These are phyloP conservation scores for Arthrinium puccinioides DNA, from an alignment of 2,329 filamentous ascomycete genomes.

Conservation along the genomic window DNA sequence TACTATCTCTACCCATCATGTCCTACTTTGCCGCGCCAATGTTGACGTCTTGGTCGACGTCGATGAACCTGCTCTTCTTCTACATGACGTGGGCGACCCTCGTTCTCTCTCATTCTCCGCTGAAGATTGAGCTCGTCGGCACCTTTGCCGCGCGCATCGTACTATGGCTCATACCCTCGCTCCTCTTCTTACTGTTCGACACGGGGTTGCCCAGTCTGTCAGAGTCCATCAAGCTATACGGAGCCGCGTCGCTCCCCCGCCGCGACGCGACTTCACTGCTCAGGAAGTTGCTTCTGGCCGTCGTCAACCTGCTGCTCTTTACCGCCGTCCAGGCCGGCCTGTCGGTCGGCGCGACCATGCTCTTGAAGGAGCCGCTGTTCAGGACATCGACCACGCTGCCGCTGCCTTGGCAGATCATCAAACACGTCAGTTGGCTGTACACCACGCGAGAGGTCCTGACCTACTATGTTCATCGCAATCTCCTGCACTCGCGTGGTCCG, in stretches of 20 bases:
- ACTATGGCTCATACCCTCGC: slow-evolving; percentile 67
- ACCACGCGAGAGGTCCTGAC: slow-evolving; percentile 49
- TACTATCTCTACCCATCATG: slow-evolving; percentile 66
- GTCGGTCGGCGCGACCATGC: slow-evolving; percentile 26
- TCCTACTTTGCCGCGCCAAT: slow-evolving; percentile 59
- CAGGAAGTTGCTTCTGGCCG: slow-evolving; percentile 31
- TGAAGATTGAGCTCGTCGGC: slow-evolving; percentile 69
- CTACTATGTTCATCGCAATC: slow-evolving; percentile 67
- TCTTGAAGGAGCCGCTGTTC: slow-evolving; percentile 35
- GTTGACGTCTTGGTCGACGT: slow-evolving; percentile 65
- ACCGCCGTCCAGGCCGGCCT: slow-evolving; percentile 35
- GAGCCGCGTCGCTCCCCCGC: slow-evolving; percentile 39
- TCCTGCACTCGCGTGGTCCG: slow-evolving; percentile 49
- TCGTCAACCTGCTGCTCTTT: slow-evolving; percentile 37
- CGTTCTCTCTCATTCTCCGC: slow-evolving; percentile 66
- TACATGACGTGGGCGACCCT: slow-evolving; percentile 86
- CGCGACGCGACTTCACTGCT: slow-evolving; percentile 27
- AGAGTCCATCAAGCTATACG: slow-evolving; percentile 62
- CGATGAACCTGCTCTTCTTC: slow-evolving; percentile 80
- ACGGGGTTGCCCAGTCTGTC: slow-evolving; percentile 61
- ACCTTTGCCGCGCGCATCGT: slow-evolving; percentile 59
- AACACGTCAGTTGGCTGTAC: slow-evolving; percentile 38
- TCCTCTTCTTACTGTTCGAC: slow-evolving; percentile 69
- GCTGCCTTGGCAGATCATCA: slow-evolving; percentile 45
- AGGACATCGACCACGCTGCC: slow-evolving; percentile 40